phyloP scores from a whole-genome alignment of 176 grass and related monocot genomes.

The Oryza meridionalis region DNA sequence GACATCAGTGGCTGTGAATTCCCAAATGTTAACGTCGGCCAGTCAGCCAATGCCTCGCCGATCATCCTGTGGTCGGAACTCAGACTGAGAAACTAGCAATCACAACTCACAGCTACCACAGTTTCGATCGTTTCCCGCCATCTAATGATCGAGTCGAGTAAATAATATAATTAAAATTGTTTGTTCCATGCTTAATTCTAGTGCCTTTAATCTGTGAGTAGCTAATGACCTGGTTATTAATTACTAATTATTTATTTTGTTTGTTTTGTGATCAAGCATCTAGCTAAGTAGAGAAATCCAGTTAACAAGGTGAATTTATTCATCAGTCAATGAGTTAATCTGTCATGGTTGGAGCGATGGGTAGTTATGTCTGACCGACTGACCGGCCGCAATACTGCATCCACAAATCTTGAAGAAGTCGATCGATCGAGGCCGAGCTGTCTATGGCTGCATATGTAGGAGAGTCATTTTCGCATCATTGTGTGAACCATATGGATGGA shows the following conservation, averaged over 20 bases:
- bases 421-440: not conserved
- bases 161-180: too few species aligned
- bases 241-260: not conserved
- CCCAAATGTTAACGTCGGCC: slow-evolving; percentile 18
- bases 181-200: not conserved
- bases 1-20: slow-evolving; percentile 41
- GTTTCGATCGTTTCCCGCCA: not conserved
- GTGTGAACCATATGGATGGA: slow-evolving; percentile 26
- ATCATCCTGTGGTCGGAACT: slow-evolving; percentile 31
- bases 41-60: not conserved
- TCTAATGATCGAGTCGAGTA: not conserved
- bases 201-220: not conserved
- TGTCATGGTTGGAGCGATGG: not conserved
- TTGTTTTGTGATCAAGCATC: too few species aligned
- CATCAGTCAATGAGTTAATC: not conserved
- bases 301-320: not conserved
- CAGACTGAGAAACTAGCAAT: not conserved
- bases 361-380: not conserved
- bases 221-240: not conserved
- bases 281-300: not conserved
- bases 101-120: not conserved
- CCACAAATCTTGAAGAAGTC: not conserved
- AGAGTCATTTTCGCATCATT: not conserved
- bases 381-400: not conserved
- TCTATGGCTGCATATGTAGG: not conserved